phyloP scores from a whole-genome alignment of 352 stramenopile species.

The Globisporangium camurandrum region DNA sequence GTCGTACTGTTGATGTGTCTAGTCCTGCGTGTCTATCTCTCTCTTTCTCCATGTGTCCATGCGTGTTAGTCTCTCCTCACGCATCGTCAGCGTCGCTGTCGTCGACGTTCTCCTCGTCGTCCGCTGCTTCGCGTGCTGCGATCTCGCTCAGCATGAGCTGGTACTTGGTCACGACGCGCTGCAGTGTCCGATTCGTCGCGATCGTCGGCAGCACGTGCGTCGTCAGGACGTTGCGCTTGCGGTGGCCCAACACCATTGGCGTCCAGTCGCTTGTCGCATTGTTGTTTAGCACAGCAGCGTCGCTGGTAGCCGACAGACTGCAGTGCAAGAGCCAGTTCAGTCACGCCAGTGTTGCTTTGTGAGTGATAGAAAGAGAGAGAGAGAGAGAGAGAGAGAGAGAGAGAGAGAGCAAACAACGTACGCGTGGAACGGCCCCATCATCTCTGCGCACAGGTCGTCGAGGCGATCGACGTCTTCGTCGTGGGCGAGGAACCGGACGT shows the following conservation, averaged over 20 bases:
- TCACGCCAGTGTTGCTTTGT: constrained; percentile 3
- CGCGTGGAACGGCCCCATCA: constrained; percentile 71
- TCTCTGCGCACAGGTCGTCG: constrained; percentile 68
- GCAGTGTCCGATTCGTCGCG: constrained; percentile 67
- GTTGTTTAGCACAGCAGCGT: no score
- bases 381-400: neutral
- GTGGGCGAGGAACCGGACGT: constrained; percentile 69
- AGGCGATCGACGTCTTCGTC: constrained; percentile 74
- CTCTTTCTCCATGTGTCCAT: neutral
- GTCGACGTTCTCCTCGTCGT: no score
- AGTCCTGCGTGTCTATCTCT: neutral
- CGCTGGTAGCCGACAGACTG: neutral
- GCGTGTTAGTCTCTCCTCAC: neutral
- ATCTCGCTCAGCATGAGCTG: constrained; percentile 79
- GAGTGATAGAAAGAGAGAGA: neutral
- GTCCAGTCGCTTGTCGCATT: constrained; percentile 23
- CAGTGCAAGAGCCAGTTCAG: neutral
- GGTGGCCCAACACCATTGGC: constrained; percentile 36
- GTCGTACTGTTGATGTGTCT: neutral
- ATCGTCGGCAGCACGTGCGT: constrained; percentile 68
- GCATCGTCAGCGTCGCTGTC: constrained; percentile 1
- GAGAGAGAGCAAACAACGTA: constrained; percentile 11
- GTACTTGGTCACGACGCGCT: constrained; percentile 80
- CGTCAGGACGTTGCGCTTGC: constrained; percentile 72
- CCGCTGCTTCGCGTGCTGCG: constrained; percentile 29